A percentile compares a stretch with the other conserved stretches of the same genome.
Evolutionary conservation across 441 rosid genomes (phyloP).

Genomic region (Pelargonium exstipulatum): DNA sequence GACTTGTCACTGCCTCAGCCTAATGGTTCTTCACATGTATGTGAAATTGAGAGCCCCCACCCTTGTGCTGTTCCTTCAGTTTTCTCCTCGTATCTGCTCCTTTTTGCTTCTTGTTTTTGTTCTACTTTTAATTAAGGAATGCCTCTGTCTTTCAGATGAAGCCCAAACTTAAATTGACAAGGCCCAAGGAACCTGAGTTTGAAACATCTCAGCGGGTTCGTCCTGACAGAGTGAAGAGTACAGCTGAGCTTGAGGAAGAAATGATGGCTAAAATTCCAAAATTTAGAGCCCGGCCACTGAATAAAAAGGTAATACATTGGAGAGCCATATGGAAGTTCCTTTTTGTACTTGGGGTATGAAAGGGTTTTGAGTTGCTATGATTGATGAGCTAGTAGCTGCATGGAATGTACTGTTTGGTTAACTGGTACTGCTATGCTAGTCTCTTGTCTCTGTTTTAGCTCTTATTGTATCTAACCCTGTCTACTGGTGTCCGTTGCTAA

Average conservation of each 20-base stretch:
- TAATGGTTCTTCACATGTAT: conserved; percentile 48
- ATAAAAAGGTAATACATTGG: conserved; percentile 61
- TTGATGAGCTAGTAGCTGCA: too few species aligned
- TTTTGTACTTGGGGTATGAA: background rate
- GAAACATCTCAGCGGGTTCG: conserved; percentile 89
- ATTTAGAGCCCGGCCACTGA: conserved; percentile 88
- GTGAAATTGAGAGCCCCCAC: conserved; percentile 4
- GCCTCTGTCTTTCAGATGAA: conserved; percentile 46
- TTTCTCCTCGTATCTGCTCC: background rate
- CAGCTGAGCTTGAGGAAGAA: conserved; percentile 93
- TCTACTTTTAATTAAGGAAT: conserved; percentile 24
- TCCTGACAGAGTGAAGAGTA: conserved; percentile 64
- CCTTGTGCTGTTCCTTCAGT: background rate
- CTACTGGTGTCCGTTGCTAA: too few species aligned
- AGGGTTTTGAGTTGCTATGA: background rate
- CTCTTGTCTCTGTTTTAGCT: too few species aligned
- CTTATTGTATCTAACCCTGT: too few species aligned
- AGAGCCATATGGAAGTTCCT: too few species aligned
- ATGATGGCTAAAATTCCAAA: conserved; percentile 93
- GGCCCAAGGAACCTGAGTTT: conserved; percentile 88
- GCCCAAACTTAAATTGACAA: conserved; percentile 69
- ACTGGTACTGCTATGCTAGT: too few species aligned
- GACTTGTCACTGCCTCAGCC: conserved; percentile 51
- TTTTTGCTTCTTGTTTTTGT: conserved; percentile 12
- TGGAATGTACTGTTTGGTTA: too few species aligned